These are phyloP conservation scores for Moniliophthora roreri DNA, from an alignment of 1,284 basidiomycete genomes.

Conservation along the genomic window DNA sequence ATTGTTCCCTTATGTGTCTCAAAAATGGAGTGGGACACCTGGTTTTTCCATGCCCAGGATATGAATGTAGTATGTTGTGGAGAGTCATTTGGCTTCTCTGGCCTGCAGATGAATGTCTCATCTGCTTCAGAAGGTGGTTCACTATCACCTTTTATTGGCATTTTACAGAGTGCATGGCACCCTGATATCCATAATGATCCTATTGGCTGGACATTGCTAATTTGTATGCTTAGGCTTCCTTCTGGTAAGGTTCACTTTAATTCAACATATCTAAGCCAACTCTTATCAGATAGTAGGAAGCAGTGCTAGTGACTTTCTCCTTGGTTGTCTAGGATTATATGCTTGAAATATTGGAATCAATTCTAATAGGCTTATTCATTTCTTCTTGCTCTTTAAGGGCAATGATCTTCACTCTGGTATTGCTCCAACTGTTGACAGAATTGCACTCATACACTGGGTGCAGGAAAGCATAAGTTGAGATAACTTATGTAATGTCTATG, in stretches of 20 bases:
- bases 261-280: too few relatives aligned
- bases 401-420: conserved; percentile 6
- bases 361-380: background rate
- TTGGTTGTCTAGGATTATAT: conserved; percentile 2
- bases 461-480: too few relatives aligned
- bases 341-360: background rate
- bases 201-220: conserved; percentile 9
- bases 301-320: conserved; percentile 1
- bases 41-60: conserved; percentile 3
- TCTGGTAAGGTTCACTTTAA: background rate
- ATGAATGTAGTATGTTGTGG: conserved; percentile 16
- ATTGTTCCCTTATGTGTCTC: conserved; percentile 14
- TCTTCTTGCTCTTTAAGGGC: conserved; percentile 1
- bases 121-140: conserved; percentile 6
- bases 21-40: conserved; percentile 13
- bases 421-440: background rate
- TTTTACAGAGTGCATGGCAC: conserved; percentile 5
- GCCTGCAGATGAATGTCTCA: conserved; percentile 8
- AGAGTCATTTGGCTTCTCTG: conserved; percentile 1
- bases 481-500: too few relatives aligned
- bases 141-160: conserved; percentile 3
- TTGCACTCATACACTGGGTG: too few relatives aligned
- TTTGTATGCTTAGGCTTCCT: conserved; percentile 4
- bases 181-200: conserved; percentile 10
- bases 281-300: background rate